Evolutionary conservation across 371 early-diverging fungal species (phyloP).

Genomic region (Syncephalis fuscata): DNA sequence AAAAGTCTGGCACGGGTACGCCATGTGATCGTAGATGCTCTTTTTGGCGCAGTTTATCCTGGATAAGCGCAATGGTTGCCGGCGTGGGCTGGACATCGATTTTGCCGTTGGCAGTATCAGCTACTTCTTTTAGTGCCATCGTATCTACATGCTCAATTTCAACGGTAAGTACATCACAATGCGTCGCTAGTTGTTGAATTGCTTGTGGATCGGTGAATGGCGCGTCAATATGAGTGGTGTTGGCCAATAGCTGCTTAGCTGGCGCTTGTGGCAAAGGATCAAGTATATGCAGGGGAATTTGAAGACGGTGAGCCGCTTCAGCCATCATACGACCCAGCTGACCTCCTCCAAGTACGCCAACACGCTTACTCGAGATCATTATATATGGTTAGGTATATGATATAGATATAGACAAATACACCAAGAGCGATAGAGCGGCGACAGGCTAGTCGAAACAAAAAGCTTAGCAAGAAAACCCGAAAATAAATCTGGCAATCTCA

Average conservation of each 20-base stretch:
- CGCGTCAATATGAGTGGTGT: slow-evolving; percentile 52
- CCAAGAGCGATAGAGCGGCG: too few species aligned
- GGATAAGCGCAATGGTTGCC: slow-evolving; percentile 66
- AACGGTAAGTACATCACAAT: slow-evolving; percentile 73
- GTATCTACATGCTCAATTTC: slow-evolving; percentile 95
- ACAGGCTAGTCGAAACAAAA: too few species aligned
- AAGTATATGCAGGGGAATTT: slow-evolving; percentile 62
- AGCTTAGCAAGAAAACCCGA: too few species aligned
- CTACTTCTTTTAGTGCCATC: slow-evolving; percentile 27
- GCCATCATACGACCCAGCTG: slow-evolving; percentile 94
- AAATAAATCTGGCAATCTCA: too few species aligned
- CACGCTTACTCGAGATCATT: slow-evolving; percentile 1
- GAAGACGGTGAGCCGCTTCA: slow-evolving; percentile 84
- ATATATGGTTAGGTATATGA: too few species aligned
- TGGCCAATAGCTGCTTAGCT: slow-evolving; percentile 69
- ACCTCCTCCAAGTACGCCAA: slow-evolving; percentile 69
- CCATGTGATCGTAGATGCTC: slow-evolving; percentile 33
- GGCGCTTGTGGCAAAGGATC: slow-evolving; percentile 59
- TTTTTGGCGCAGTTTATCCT: slow-evolving; percentile 92
- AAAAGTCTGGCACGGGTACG: slow-evolving; percentile 57
- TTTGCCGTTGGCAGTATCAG: slow-evolving; percentile 17
- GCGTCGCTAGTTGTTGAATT: slow-evolving; percentile 52
- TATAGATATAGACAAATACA: too few species aligned
- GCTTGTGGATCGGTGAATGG: slow-evolving; percentile 59
- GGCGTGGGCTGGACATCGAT: slow-evolving; percentile 58